Base-by-base conservation (phyloP, 1,139 yeast genomes). In the Candida neerlandica region DNA sequence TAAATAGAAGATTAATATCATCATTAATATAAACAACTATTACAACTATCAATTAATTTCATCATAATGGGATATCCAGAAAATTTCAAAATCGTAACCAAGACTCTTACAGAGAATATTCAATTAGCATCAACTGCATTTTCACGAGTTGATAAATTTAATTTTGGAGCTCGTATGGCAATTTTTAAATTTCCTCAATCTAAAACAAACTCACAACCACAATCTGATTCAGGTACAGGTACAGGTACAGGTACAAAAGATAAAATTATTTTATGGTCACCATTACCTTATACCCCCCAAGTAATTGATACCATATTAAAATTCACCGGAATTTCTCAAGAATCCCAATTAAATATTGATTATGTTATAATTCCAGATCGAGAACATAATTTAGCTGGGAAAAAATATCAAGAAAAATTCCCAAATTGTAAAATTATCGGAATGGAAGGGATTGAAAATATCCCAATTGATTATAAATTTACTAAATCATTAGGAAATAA, bases 121-220 rank as follows among this genome's bases (percentile, higher is more conserved):
- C 78, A 75, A 37, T 71, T 80, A 42, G 78, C 84, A 18, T 78
- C 86, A 4, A 65, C 76, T 10, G 70, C 77, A 1, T 82, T 82
- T 67, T 65, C 70, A 10, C 60, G 79, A 47, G 58, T 65, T 10
- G 64, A 70, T 49, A 64, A 61, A 42, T 53, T 83, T 48, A 75
- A 79, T 49, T 77, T 85, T 54, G 92, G 91, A 23, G 85, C 80
- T 15, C 70, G 90, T 51, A 77, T 82, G 80, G 80, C 88, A 0
- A 65, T 83, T 7, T 62, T 75, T 51, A 66, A 77, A 45, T 60
- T 68, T 27, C 32, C 46, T 10, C 42, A 49, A 6, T 11, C n/a
- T n/a, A n/a, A n/a, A 21, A 37, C 9, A 37, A n/a, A n/a, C n/a
- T n/a, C n/a, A 19, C 40, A 62, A 23, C 72, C 35, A 34, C 23